Evolutionary conservation across 177 flowering plant genomes (phyloP), one percentile per base, ranked within the genome.

Genomic region (Vitis hybrid): DNA sequence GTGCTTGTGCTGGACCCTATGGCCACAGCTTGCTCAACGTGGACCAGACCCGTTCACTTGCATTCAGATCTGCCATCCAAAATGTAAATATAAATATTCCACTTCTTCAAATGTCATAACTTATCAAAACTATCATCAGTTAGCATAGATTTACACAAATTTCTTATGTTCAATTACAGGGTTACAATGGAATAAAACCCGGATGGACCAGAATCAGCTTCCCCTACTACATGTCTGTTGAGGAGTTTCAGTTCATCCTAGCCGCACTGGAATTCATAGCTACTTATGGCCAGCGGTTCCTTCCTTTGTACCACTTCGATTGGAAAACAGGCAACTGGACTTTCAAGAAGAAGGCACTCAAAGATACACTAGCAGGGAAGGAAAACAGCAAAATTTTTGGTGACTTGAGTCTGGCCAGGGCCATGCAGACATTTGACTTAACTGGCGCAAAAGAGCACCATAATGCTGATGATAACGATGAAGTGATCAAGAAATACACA

Each of bases 1-100:
- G 98, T 48, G 90, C 94, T 51, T 90, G 97, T 79, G 94, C 97
- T 15, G 94, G 88, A 30, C 94, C 97, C 1, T 91, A 90, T 63
- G 94, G 89, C 18, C 93, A 90, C 61, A 30, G 12, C 11, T 64
- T 91, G 76, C 91, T 91, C 57, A 63, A 67, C 15, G 61, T 90
- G 5, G 82, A 81, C 54, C 71, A 80, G 56, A 39, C 68, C 19
- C 72, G 39, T 0, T 85, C 92, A 0, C 76, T 78, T 39, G 87
- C 81, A 17, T 30, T 83, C 56, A 75, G 87, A 76, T 72, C 75
- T n/a, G 82, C 81, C 45, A 76, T 91, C 12, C 34, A 79, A 63
- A 83, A 81, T 89, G 97, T 88, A 5, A 39, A 39, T 39, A 39
- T 39, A 65, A 45, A 8, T 58, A 2, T 3, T 23, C 30, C 61